Evolutionary conservation across 2,329 filamentous ascomycete species (phyloP).

Genomic region (Diaporthe citri): DNA sequence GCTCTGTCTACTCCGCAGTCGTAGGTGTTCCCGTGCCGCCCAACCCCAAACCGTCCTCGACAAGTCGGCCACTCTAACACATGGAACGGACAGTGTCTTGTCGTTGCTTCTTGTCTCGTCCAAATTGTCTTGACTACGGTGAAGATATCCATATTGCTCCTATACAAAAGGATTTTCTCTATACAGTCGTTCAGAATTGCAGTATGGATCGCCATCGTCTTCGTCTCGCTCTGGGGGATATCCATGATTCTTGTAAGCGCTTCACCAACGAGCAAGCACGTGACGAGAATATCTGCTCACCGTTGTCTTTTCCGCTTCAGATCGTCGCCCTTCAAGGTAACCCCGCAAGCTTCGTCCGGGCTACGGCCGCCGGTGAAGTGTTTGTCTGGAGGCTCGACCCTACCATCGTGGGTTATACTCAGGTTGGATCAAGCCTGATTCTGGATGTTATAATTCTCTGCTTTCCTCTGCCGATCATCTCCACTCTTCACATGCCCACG

Average conservation of each 20-base stretch:
- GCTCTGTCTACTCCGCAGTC: neutral
- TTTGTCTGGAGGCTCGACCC: constrained; percentile 2
- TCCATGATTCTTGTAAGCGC: constrained; percentile 3
- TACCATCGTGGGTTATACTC: neutral
- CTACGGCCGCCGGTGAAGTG: neutral
- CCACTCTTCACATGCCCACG: constrained; percentile 1
- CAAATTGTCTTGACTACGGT: constrained; percentile 7
- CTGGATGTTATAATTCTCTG: neutral
- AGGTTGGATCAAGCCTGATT: constrained; percentile 3
- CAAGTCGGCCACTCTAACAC: neutral
- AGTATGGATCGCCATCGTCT: neutral
- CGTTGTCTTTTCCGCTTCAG: neutral
- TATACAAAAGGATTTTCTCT: neutral
- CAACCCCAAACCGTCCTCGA: neutral
- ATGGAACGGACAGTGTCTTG: neutral
- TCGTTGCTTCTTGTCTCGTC: constrained; percentile 2
- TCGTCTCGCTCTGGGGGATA: constrained; percentile 2
- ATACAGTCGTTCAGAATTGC: neutral
- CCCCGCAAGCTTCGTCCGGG: neutral
- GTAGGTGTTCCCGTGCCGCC: neutral
- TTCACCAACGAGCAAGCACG: neutral
- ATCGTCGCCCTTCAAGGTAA: constrained; percentile 3
- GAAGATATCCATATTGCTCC: neutral
- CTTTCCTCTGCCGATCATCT: constrained; percentile 2
- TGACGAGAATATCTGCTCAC: neutral